These are phyloP conservation scores for Choricystis sp. DNA, from an alignment of 139 green algal species.

Conservation along the genomic window DNA sequence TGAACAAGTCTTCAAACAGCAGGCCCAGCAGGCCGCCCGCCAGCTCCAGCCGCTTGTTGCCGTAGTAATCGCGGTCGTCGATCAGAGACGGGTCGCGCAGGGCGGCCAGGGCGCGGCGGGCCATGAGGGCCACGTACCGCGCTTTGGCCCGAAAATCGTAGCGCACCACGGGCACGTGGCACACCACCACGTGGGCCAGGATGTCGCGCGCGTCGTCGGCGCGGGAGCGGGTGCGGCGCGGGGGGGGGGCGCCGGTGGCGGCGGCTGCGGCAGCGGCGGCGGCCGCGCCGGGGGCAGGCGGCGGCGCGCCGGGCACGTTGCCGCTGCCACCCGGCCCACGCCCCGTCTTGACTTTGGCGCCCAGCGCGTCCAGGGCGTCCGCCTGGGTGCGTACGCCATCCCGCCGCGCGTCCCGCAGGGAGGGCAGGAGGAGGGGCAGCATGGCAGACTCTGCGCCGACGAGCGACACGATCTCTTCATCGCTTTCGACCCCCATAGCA, in stretches of 20 bases:
- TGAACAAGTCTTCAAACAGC: constrained; percentile 99
- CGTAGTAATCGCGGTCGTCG: constrained; percentile 97
- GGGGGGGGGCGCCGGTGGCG: neutral
- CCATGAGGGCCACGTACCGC: constrained; percentile 80
- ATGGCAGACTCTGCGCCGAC: constrained; percentile 34
- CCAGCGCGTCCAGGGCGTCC: constrained; percentile 89
- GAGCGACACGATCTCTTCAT: constrained; percentile 76
- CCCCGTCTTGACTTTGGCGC: constrained; percentile 29
- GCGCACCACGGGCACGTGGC: constrained; percentile 70
- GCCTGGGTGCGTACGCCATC: constrained; percentile 67
- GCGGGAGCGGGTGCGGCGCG: constrained; percentile 17
- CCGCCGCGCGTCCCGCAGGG: constrained; percentile 56
- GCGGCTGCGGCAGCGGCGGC: neutral
- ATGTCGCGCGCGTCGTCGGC: constrained; percentile 89
- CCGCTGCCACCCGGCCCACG: constrained; percentile 11
- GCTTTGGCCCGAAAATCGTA: constrained; percentile 81
- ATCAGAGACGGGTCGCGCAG: constrained; percentile 72
- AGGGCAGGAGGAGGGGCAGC: constrained; percentile 32
- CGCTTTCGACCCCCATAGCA: constrained; percentile 87
- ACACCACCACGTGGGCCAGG: constrained; percentile 81
- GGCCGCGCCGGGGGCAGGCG: neutral
- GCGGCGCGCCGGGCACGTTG: neutral
- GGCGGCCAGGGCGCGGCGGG: constrained; percentile 81
- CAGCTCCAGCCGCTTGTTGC: constrained; percentile 98
- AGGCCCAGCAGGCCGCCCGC: constrained; percentile 84